Percentiles rank a stretch among this genome's conserved stretches.
These are phyloP conservation scores for Clitopilus passeckerianus DNA, from an alignment of 768 basidiomycete species.

Conservation along the genomic window DNA sequence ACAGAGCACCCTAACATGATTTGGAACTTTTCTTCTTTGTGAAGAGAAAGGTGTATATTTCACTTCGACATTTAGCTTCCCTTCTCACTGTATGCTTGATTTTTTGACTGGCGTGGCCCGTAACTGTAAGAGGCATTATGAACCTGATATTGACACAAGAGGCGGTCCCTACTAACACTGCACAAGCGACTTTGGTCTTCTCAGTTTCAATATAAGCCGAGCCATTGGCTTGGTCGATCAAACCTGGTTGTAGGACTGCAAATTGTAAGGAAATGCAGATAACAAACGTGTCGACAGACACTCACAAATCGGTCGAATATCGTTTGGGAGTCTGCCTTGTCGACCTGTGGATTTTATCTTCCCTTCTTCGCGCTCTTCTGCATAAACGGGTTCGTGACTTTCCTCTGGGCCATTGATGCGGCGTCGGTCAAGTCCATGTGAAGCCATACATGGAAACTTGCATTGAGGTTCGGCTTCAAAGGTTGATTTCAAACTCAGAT, in stretches of 20 bases:
- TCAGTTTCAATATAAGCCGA: conserved; percentile 96
- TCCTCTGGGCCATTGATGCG: conserved; percentile 90
- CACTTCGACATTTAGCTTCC: conserved; percentile 89
- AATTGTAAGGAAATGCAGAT: conserved; percentile 7
- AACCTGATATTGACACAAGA: conserved; percentile 6
- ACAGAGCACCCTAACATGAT: conserved; percentile 57
- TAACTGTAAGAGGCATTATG: conserved; percentile 41
- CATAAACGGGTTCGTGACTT: conserved; percentile 63
- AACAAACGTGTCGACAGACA: conserved; percentile 5
- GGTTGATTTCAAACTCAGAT: conserved; percentile 28
- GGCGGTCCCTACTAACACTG: conserved; percentile 64
- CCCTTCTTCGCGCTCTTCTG: conserved; percentile 25
- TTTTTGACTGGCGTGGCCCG: conserved; percentile 83
- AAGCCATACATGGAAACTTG: conserved; percentile 28
- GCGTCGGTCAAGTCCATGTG: conserved; percentile 72
- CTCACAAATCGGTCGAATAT: conserved; percentile 86
- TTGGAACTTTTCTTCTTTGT: conserved; percentile 67
- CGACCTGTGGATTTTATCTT: conserved; percentile 34
- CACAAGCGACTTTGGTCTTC: conserved; percentile 89
- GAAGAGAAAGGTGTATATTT: conserved; percentile 97
- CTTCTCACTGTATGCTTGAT: conserved; percentile 74
- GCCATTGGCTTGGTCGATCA: conserved; percentile 92
- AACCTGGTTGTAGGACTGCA: conserved; percentile 81
- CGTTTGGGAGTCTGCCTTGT: conserved; percentile 46
- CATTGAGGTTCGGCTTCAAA: conserved; percentile 4